A percentile compares a stretch with the other conserved stretches of the same genome.
Evolutionary conservation across 2,329 filamentous ascomycete species (phyloP).

Genomic region (Fusarium xylarioides): DNA sequence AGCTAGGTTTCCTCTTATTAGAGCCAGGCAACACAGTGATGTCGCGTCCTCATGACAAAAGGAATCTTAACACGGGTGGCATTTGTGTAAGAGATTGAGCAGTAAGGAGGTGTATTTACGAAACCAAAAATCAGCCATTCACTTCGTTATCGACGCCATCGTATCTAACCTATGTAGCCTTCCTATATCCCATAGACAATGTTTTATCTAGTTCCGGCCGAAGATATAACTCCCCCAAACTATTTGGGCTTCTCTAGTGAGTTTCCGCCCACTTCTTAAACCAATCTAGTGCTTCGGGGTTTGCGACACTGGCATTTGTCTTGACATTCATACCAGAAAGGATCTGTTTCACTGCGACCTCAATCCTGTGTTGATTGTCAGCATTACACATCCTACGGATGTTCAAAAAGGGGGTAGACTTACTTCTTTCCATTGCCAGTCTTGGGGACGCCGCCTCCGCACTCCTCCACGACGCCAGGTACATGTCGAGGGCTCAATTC

Average conservation of each 20-base stretch:
- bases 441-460: conserved; percentile 82
- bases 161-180: not conserved
- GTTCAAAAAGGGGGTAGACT: conserved; percentile 46
- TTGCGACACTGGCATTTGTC: conserved; percentile 92
- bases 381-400: not conserved
- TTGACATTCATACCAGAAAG: conserved; percentile 86
- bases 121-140: not conserved
- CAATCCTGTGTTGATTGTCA: conserved; percentile 66
- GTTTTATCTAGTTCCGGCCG: conserved; percentile 13
- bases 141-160: not conserved
- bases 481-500: conserved; percentile 92
- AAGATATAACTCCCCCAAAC: not conserved
- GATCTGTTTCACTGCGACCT: conserved; percentile 96
- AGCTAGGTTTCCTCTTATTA: not conserved
- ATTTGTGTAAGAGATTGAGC: not conserved
- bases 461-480: conserved; percentile 82
- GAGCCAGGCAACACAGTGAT: not conserved
- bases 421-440: conserved; percentile 97
- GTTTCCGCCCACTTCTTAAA: conserved; percentile 79
- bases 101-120: not conserved
- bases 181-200: not conserved
- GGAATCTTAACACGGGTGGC: not conserved
- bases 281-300: conserved; percentile 87
- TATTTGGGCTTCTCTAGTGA: conserved; percentile 46
- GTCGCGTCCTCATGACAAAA: not conserved